phyloP scores from a whole-genome alignment of 495 filamentous ascomycete species.

The Penicillium canescens region DNA sequence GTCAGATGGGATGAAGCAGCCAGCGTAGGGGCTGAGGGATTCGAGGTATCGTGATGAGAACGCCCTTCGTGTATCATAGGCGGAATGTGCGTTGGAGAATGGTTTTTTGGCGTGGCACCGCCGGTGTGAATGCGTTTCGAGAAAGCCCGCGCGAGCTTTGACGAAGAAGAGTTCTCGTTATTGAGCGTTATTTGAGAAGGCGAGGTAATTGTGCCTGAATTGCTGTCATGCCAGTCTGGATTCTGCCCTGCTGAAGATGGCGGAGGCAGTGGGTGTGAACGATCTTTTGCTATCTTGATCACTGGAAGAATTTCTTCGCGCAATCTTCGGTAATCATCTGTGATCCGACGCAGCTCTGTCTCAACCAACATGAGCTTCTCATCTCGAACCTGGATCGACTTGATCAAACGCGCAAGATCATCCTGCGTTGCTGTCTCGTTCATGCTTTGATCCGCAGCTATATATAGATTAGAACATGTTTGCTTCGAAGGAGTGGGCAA shows the following conservation, averaged over 20 bases:
- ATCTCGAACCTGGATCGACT: constrained; percentile 82
- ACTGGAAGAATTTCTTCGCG: constrained; percentile 90
- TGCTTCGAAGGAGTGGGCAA: constrained; percentile 9
- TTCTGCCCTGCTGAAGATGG: constrained; percentile 35
- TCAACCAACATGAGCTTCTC: constrained; percentile 81
- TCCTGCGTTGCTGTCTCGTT: constrained; percentile 87
- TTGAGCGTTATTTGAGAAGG: constrained; percentile 39
- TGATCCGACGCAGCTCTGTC: constrained; percentile 73
- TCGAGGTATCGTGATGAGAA: constrained; percentile 54
- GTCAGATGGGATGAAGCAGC: constrained; percentile 76
- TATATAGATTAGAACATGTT: constrained; percentile 6
- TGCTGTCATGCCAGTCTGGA: constrained; percentile 33
- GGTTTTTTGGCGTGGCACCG: constrained; percentile 70
- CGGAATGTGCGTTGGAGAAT: constrained; percentile 74
- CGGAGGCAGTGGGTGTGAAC: constrained; percentile 79
- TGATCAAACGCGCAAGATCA: constrained; percentile 85
- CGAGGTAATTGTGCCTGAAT: constrained; percentile 39
- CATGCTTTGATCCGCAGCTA: constrained; percentile 86
- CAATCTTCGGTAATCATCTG: constrained; percentile 80
- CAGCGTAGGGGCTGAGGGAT: constrained; percentile 66
- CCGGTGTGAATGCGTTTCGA: constrained; percentile 91
- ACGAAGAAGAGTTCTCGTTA: constrained; percentile 23
- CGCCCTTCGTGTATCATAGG: constrained; percentile 57
- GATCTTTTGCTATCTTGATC: constrained; percentile 85
- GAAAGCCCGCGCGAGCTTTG: constrained; percentile 47